Base-by-base conservation (phyloP, 2,329 filamentous ascomycete species). In the Claviceps sp. region DNA sequence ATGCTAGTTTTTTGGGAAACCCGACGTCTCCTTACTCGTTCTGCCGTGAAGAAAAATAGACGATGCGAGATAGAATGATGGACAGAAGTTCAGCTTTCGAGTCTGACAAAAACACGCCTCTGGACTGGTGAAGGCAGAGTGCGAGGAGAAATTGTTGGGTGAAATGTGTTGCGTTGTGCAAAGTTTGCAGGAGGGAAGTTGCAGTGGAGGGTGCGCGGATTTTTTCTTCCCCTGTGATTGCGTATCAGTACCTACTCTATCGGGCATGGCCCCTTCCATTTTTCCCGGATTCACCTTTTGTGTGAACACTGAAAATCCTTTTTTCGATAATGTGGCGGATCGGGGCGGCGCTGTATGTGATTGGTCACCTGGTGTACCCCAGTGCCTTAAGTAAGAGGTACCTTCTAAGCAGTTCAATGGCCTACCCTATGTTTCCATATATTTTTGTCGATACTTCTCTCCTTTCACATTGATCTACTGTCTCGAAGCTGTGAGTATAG, bases 121-220 rank as follows among this genome's bases (percentile, higher is more conserved):
- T 50, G 53, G 50, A 57, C 58, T 56, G 61, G 60, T 51, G 51
- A 63, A 53, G 26, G 62, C 9, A 63, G 56, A 62, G 62, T 59
- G 58, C 16, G 42, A 20, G n/a, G 16, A 14, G 24, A 34, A 14
- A 34, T 5, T 43, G 48, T 44, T 46, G 51, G 53, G 43, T 48
- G 52, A 24, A 53, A 51, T 46, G 16, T 14, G 50, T 52, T 54
- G 50, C 43, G 53, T 54, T 34, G 49, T 47, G 48, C 50, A 49
- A 41, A 37, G 58, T 60, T 58, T 59, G 57, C 54, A 59, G 57
- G 54, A 63, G 60, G 49, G 55, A 63, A 57, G 59, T 40, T 38
- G 24, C 20, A 13, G 24, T 6, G 42, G 5, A 20, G 20, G 42
- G 55, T 51, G 52, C 53, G 52, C 51, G 38, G 47, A 49, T 34